Percentiles rank a stretch among this genome's conserved stretches.
Conservation (phyloP, 495 filamentous ascomycete species). For the Aspergillus asperescens region DNA sequence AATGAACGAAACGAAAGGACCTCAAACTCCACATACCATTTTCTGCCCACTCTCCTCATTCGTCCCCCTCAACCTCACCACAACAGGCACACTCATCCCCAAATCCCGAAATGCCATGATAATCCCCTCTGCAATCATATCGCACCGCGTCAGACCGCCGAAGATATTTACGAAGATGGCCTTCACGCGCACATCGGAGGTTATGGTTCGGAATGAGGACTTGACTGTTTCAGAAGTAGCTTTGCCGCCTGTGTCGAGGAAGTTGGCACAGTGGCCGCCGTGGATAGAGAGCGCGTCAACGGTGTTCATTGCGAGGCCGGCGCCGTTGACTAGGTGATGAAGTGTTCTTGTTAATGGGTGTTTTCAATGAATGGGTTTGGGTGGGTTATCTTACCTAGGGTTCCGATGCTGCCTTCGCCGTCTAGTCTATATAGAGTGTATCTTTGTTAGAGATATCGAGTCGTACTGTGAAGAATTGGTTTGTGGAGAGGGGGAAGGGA, state of each 20-base stretch:
- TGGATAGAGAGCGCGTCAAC: slow-evolving; percentile 67
- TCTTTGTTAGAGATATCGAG: too few relatives aligned
- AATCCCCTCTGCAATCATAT: slow-evolving; percentile 86
- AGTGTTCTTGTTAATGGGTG: slow-evolving; percentile 3
- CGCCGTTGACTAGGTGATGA: slow-evolving; percentile 88
- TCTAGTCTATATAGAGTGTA: slow-evolving; percentile 35
- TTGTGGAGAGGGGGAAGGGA: not conserved
- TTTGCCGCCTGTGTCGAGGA: slow-evolving; percentile 87
- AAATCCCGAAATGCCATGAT: slow-evolving; percentile 72
- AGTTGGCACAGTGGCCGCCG: slow-evolving; percentile 67
- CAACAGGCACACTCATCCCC: slow-evolving; percentile 64
- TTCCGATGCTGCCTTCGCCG: slow-evolving; percentile 58
- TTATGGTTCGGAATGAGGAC: slow-evolving; percentile 65
- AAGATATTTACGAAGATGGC: slow-evolving; percentile 87
- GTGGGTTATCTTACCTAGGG: slow-evolving; percentile 42
- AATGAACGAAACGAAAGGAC: not conserved
- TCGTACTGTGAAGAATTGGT: not conserved
- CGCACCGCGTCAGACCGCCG: slow-evolving; percentile 74
- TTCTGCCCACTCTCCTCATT: slow-evolving; percentile 72
- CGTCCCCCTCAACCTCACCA: slow-evolving; percentile 78
- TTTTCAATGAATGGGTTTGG: not conserved
- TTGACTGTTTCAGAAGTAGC: slow-evolving; percentile 82
- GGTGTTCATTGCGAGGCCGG: slow-evolving; percentile 90
- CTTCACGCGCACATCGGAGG: slow-evolving; percentile 65
- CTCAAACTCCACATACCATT: slow-evolving; percentile 58